Evolutionary conservation across 805 yeast genomes (phyloP).

Genomic region (Starmerella bacillaris): DNA sequence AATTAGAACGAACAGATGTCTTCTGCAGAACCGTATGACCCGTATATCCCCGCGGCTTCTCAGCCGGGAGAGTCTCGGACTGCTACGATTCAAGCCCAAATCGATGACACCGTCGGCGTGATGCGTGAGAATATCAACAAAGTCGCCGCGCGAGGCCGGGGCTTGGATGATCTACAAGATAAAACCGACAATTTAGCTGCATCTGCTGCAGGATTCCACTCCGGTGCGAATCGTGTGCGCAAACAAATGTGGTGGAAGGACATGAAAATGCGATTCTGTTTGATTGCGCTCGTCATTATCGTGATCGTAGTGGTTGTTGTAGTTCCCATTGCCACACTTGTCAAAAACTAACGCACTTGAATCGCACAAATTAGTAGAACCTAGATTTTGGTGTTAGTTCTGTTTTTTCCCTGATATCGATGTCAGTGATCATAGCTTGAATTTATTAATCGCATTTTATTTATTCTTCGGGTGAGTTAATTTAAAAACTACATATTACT

Average conservation of each 20-base stretch:
- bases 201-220: constrained; percentile 82
- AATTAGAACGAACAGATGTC: no score
- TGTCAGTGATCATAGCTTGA: no score
- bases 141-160: constrained; percentile 88
- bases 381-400: no score
- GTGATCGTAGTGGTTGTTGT: constrained; percentile 68
- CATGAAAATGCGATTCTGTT: constrained; percentile 85
- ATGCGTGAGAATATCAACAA: constrained; percentile 95
- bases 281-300: constrained; percentile 58
- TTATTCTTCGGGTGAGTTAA: no score
- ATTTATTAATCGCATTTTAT: no score
- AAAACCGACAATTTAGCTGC: constrained; percentile 85
- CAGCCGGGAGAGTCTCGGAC: constrained; percentile 28
- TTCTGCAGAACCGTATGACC: constrained; percentile 69
- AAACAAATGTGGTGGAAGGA: constrained; percentile 99
- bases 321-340: constrained; percentile 87
- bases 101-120: constrained; percentile 88
- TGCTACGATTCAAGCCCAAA: constrained; percentile 78
- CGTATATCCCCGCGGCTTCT: constrained; percentile 43
- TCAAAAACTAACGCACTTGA: constrained; percentile 25
- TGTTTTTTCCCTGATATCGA: no score
- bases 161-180: constrained; percentile 77
- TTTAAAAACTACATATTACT: no score
- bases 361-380: no score
- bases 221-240: constrained; percentile 93